Percentiles rank a stretch among this genome's conserved stretches.
These are phyloP conservation scores for Syncephalastrum racemosum DNA, from an alignment of 371 early-diverging fungal species.

Conservation along the genomic window DNA sequence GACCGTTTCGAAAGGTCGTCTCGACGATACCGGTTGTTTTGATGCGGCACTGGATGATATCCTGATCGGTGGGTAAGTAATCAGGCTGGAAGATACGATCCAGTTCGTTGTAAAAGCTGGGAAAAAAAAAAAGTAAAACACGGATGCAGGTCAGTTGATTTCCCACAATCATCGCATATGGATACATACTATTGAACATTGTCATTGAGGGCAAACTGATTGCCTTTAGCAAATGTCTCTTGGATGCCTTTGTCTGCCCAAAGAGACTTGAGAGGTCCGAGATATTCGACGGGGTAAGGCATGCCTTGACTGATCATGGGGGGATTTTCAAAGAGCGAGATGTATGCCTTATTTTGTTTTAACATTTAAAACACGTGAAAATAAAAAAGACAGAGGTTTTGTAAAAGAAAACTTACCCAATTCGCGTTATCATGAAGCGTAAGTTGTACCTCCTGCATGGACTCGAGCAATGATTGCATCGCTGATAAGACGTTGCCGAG, in stretches of 20 bases:
- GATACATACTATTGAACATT: slow-evolving; percentile 70
- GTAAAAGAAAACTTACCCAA: slow-evolving; percentile 33
- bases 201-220: slow-evolving; percentile 84
- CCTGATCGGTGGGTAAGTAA: slow-evolving; percentile 89
- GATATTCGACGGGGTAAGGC: slow-evolving; percentile 66
- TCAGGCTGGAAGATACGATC: slow-evolving; percentile 72
- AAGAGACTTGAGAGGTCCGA: slow-evolving; percentile 70
- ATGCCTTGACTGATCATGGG: slow-evolving; percentile 54
- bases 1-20: slow-evolving; percentile 79
- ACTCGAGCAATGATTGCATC: slow-evolving; percentile 85
- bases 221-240: slow-evolving; percentile 60
- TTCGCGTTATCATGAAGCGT: slow-evolving; percentile 58
- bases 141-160: neutral
- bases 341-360: slow-evolving; percentile 21
- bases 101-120: slow-evolving; percentile 82
- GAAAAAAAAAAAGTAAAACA: neutral
- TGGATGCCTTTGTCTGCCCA: slow-evolving; percentile 77
- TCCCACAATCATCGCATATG: neutral
- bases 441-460: slow-evolving; percentile 74
- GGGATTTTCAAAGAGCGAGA: slow-evolving; percentile 26
- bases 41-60: slow-evolving; percentile 75
- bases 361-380: neutral
- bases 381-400: slow-evolving; percentile 15
- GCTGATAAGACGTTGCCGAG: slow-evolving; percentile 84
- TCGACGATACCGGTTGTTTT: slow-evolving; percentile 67